phyloP scores from a whole-genome alignment of 495 filamentous ascomycete genomes.

The Penicillium ucsense region DNA sequence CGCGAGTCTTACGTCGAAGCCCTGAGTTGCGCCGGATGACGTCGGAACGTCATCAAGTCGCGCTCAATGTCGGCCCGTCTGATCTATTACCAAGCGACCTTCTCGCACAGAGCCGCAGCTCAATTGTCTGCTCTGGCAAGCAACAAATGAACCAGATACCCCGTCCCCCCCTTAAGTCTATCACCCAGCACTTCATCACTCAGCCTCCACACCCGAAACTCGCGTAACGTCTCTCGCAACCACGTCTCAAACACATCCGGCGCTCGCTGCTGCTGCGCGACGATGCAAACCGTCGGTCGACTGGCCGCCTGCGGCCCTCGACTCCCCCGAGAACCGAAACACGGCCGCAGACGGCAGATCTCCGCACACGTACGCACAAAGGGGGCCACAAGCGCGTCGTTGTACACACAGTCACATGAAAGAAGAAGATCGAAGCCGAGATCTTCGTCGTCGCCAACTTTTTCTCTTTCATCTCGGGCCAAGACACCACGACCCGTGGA shows the following conservation, averaged over 20 bases:
- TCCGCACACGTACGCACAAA: constrained; percentile 81
- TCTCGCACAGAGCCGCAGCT: not conserved
- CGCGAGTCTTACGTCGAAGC: no score
- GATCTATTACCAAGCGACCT: not conserved
- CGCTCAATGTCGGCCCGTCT: no score
- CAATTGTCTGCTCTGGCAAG: constrained; percentile 15
- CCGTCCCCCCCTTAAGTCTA: constrained; percentile 43
- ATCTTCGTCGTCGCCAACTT: constrained; percentile 4
- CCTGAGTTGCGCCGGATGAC: no score
- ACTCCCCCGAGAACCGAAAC: constrained; percentile 7
- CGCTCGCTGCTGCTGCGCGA: constrained; percentile 79
- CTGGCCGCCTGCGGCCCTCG: constrained; percentile 1
- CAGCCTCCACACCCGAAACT: constrained; percentile 71
- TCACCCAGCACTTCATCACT: constrained; percentile 48
- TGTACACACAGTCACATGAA: constrained; percentile 87
- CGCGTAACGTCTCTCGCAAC: constrained; percentile 53
- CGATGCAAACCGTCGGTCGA: constrained; percentile 53
- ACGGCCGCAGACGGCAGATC: constrained; percentile 50
- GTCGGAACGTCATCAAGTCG: no score
- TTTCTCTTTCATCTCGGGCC: not conserved
- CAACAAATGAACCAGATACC: constrained; percentile 37
- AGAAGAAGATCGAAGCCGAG: constrained; percentile 50
- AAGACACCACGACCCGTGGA: not conserved
- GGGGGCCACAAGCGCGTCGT: constrained; percentile 71
- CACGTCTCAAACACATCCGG: constrained; percentile 78